Base-by-base conservation (phyloP, 305 asterid species). In the Nicotiana rustica region DNA sequence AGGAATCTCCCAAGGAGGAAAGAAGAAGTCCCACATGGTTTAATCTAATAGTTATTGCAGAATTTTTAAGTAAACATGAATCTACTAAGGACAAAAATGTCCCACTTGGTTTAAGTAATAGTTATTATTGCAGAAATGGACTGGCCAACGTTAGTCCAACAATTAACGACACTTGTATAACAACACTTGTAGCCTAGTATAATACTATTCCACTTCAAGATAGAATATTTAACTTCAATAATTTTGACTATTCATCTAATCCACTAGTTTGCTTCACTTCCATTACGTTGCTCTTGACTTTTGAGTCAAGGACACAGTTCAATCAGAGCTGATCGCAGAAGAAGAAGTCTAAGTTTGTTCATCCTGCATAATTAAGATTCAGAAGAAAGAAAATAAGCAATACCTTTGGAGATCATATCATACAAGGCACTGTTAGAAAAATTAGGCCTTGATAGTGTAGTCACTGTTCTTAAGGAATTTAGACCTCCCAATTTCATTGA, bases 281-380 rank as follows among this genome's bases (percentile, higher is more conserved):
- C 18, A 15, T 4, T 15, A 14, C 14, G 1, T 61, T 47, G 56
- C 56, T 47, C 56, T 47, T 47, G 56, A 47, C 56, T 47, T 47
- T 10, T 47, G 56, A 47, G 13, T 47, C 55, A 47, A 47, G 12
- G 56, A 3, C 13, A 47, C 56, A 3, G 15, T 0, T 61, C 35
- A 61, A 6, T 3, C 56, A 56, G 19, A 56, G 9, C n/a, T 36
- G 55, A 68, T 36, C 10, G 18, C 41, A 69, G 77, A 68, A 52
- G 65, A 76, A 52, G 13, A 76, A 14, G 66, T 77, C 15, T 56
- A 17, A 55, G 15, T 56, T 77, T 31, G 62, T 56, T 17, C 7
- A 75, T 55, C 49, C 31, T 15, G 67, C 7, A 29, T 55, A 6
- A 33, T 59, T 77, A 77, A 77, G 81, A 38, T 77, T 57, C 35